Percentiles rank a stretch among this genome's conserved stretches.
Evolutionary conservation across 2,329 filamentous ascomycete genomes (phyloP).

Genomic region (Nakataea oryzae): DNA sequence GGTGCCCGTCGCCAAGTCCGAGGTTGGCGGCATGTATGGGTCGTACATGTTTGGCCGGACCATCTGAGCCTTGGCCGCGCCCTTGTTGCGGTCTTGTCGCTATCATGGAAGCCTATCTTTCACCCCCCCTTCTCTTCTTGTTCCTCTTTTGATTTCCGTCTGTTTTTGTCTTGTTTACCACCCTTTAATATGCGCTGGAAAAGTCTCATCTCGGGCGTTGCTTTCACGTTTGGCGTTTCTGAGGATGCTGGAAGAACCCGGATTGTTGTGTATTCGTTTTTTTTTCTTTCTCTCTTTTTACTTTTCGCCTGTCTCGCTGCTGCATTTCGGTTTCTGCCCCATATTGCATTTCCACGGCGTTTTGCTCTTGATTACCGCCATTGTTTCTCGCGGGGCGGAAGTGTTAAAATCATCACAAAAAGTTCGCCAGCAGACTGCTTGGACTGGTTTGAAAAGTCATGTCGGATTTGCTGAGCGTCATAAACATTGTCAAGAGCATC

Average conservation of each 20-base stretch:
- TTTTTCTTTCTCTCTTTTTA: not conserved
- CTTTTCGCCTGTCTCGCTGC: not conserved
- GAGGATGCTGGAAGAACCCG: constrained; percentile 1
- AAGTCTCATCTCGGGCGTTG: not conserved
- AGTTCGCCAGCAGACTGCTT: not conserved
- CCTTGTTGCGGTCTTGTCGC: no score
- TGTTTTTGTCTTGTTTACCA: constrained; percentile 3
- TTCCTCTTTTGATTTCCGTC: constrained; percentile 4
- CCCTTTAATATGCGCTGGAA: not conserved
- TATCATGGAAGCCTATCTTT: no score
- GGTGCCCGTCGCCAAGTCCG: constrained; percentile 80
- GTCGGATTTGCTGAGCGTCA: not conserved
- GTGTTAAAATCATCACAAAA: not conserved
- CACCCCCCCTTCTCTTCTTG: not conserved
- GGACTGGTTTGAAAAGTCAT: not conserved
- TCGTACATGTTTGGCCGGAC: constrained; percentile 53
- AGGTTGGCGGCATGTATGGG: constrained; percentile 92
- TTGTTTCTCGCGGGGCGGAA: not conserved
- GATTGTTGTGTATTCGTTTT: no score
- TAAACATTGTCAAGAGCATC: not conserved
- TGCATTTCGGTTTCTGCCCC: not conserved
- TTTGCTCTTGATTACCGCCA: not conserved
- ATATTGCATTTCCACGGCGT: not conserved
- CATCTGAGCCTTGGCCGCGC: constrained; percentile 26
- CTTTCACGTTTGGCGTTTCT: not conserved